Base-by-base conservation (phyloP, 495 filamentous ascomycete species). In the Acidomyces sp. region DNA sequence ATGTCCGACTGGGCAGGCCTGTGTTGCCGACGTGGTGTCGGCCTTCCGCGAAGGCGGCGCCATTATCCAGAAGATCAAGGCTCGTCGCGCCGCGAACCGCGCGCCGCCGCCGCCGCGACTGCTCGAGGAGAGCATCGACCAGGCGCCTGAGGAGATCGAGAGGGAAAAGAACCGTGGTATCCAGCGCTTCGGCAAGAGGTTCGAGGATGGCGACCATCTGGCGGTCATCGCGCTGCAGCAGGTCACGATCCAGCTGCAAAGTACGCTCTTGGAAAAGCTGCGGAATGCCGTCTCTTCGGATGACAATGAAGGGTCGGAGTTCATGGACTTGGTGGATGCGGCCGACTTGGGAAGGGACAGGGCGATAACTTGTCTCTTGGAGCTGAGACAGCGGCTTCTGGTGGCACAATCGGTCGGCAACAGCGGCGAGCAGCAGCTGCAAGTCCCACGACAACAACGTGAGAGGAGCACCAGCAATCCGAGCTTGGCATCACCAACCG, bases 191-290 rank as follows among this genome's bases (percentile, higher is more conserved):
- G 51, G 47, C 12, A 32, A 23, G 22, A 24, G 34, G 2, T 54
- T 54, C 34, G 43, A 46, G 30, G 20, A 25, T 0, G 51, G 51
- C 5, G 51, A 54, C 26, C 4, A 43, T 24, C 21, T 46, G 16
- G 51, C 47, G 11, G 38, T 53, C 6, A 41, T 49, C 6, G 46
- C 45, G 16, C 35, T 53, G 12, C 45, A 46, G 41, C 36, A 37
- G 17, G 43, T 53, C 34, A 39, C 45, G 3, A 49, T 49, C 12
- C 41, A 49, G 18, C 27, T 53, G 30, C 50, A 46, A 23, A 21
- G 37, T 3, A 42, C 18, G 6, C 19, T 53, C 20, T 30, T 53
- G 16, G 27, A 42, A 22, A 45, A 43, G 33, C 37, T 53, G 29
- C 13, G 30, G 16, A 34, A 12, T 1, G 27, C 43, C 12, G 22